A percentile compares a stretch with the other conserved stretches of the same genome.
phyloP scores from a whole-genome alignment of 768 basidiomycete species.

The Termitomyces sp. region DNA sequence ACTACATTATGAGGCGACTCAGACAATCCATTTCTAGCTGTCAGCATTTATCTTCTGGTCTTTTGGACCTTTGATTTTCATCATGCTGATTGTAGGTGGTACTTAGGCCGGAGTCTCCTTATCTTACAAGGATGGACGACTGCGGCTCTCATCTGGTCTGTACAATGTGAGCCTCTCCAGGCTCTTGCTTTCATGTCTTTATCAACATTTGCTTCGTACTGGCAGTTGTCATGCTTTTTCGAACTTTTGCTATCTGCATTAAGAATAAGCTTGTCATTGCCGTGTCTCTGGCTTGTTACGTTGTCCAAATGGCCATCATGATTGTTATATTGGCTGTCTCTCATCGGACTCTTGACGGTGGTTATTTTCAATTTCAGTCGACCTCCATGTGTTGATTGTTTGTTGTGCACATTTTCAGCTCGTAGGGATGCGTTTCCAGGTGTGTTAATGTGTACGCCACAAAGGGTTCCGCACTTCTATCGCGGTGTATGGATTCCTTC shows the following conservation, averaged over 20 bases:
- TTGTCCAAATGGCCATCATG: conserved; percentile 14
- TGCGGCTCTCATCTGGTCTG: conserved; percentile 19
- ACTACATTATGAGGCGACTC: not conserved
- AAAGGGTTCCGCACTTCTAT: conserved; percentile 12
- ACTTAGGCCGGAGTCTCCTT: conserved; percentile 18
- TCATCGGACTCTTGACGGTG: conserved; percentile 11
- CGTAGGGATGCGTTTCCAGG: conserved; percentile 8
- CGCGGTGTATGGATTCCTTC: conserved; percentile 21
- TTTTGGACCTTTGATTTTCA: not conserved
- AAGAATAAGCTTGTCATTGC: conserved; percentile 10
- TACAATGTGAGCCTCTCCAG: conserved; percentile 18
- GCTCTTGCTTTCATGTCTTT: not conserved
- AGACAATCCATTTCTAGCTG: conserved; percentile 1
- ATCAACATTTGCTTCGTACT: not conserved
- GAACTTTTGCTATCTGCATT: conserved; percentile 20
- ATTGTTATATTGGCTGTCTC: conserved; percentile 11
- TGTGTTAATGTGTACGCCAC: conserved; percentile 13
- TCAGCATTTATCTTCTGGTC: not conserved
- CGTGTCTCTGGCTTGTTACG: conserved; percentile 9
- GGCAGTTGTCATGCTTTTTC: conserved; percentile 19
- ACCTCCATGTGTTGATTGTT: not conserved
- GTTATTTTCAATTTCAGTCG: not conserved
- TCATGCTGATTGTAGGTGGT: not conserved
- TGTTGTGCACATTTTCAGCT: conserved; percentile 3
- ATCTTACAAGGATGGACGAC: conserved; percentile 16